A percentile compares a stretch with the other conserved stretches of the same genome.
phyloP scores from a whole-genome alignment of 2,329 filamentous ascomycete genomes.

The Chaetomium strumarium region DNA sequence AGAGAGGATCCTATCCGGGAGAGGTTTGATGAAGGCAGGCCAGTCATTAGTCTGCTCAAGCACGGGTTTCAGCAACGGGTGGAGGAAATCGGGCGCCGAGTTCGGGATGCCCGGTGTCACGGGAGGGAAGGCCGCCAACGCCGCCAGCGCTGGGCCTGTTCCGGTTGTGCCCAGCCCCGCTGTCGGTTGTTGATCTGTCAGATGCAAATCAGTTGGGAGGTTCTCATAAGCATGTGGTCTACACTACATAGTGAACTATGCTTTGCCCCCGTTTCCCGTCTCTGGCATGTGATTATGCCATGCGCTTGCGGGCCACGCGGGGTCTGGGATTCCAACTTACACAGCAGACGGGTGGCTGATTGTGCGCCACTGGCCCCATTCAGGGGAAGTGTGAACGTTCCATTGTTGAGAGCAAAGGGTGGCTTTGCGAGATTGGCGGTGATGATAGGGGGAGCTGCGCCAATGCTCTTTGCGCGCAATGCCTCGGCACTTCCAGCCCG shows the following conservation, averaged over 20 bases:
- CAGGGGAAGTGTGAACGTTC: constrained; percentile 8
- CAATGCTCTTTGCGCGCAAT: constrained; percentile 35
- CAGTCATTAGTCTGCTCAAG: constrained; percentile 33
- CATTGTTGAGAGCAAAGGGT: constrained; percentile 19
- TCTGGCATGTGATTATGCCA: constrained; percentile 21
- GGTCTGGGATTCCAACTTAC: constrained; percentile 5
- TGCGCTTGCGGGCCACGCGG: constrained; percentile 5
- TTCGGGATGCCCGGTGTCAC: constrained; percentile 11
- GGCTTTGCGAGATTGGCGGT: constrained; percentile 35
- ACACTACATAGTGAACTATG: too few relatives aligned
- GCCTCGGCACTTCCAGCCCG: constrained; percentile 38
- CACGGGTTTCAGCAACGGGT: constrained; percentile 22
- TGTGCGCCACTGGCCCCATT: constrained; percentile 8
- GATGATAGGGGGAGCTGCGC: constrained; percentile 32
- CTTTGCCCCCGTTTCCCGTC: not conserved
- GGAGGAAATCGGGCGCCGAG: constrained; percentile 5
- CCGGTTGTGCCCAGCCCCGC: constrained; percentile 1
- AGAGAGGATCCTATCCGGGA: constrained; percentile 68
- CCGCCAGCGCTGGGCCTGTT: constrained; percentile 14
- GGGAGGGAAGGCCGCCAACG: constrained; percentile 16
- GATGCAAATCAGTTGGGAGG: not conserved
- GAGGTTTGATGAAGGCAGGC: constrained; percentile 68
- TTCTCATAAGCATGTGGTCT: constrained; percentile 6
- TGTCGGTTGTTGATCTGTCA: constrained; percentile 9
- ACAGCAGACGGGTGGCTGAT: constrained; percentile 4